Evolutionary conservation across 1,139 yeast species (phyloP), one percentile per base, ranked within the genome.

Genomic region (Yamadazyma membranifaciens): DNA sequence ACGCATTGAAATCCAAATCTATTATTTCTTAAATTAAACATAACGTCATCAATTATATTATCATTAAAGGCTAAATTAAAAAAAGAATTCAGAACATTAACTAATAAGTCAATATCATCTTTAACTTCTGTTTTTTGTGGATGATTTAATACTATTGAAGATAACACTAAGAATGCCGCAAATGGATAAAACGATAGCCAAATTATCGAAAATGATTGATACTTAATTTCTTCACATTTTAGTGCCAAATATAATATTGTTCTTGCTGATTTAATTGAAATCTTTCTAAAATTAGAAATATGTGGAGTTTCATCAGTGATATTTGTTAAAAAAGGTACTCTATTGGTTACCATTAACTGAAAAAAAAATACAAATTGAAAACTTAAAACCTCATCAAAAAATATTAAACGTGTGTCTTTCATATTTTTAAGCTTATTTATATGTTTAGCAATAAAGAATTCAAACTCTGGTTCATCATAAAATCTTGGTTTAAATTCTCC

Each of bases 191-290:
- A 62, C 25, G 59, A 37, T 11, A 63, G 41, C 70, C 73, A 67
- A 38, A 62, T 61, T 38, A 54, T 48, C 27, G 54, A 55, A 2
- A 67, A 52, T 11, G 56, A 43, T 0, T 59, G 51, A 1, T 53
- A 41, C 9, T 47, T 51, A 3, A 46, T 38, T 16, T 45, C 46
- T 26, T 55, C 50, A 20, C 65, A 34, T 34, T 51, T 57, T 12
- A 54, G 48, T 1, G 57, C 52, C 25, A 68, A 43, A 12, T 55
- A 51, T 25, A 70, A 48, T 6, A 69, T 58, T 0, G 74, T 68
- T 44, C 74, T 52, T 2, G 75, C 70, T 27, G 72, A 57, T 45
- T 66, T 61, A n/a, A 65, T 43, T 6, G 65, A 59, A 13, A 65
- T 39, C 31, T 56, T 57, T 31, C 71, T 50, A 43, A 59, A 65